These are phyloP conservation scores for Syzygium jambos DNA, from an alignment of 345 rosid genomes.

Conservation along the genomic window DNA sequence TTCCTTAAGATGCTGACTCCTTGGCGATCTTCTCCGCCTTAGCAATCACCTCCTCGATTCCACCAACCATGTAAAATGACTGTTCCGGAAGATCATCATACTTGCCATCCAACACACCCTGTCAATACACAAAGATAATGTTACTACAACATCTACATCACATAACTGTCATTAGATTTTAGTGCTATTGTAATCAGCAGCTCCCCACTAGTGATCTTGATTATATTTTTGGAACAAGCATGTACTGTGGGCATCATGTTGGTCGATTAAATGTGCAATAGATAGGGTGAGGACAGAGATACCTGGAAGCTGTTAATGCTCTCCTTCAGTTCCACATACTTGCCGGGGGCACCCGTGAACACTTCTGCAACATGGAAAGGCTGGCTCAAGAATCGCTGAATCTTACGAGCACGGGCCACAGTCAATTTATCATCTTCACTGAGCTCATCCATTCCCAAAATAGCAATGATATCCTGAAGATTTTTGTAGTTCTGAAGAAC, in stretches of 20 bases:
- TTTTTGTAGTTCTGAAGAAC: constrained; percentile 98
- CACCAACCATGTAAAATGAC: constrained; percentile 85
- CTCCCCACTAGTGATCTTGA: neutral
- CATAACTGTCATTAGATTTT: neutral
- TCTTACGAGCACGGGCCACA: constrained; percentile 97
- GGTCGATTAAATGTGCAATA: neutral
- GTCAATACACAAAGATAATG: neutral
- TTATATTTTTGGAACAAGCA: neutral
- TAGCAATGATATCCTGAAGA: constrained; percentile 98
- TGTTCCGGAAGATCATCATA: constrained; percentile 79
- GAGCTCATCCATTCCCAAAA: constrained; percentile 99
- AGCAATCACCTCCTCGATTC: constrained; percentile 76
- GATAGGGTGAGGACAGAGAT: neutral
- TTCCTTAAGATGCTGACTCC: constrained; percentile 42
- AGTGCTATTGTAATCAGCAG: neutral
- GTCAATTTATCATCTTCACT: constrained; percentile 99
- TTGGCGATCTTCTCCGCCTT: constrained; percentile 78
- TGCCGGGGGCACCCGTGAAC: constrained; percentile 99
- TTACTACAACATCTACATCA: neutral
- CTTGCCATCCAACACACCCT: constrained; percentile 86
- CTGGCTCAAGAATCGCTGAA: constrained; percentile 92
- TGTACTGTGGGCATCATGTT: neutral
- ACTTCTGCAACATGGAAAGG: constrained; percentile 99
- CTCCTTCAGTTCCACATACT: constrained; percentile 94
- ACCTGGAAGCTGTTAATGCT: constrained; percentile 95